These are phyloP conservation scores for Pelargonium exstipulatum DNA, from an alignment of 441 rosid species.

Conservation along the genomic window DNA sequence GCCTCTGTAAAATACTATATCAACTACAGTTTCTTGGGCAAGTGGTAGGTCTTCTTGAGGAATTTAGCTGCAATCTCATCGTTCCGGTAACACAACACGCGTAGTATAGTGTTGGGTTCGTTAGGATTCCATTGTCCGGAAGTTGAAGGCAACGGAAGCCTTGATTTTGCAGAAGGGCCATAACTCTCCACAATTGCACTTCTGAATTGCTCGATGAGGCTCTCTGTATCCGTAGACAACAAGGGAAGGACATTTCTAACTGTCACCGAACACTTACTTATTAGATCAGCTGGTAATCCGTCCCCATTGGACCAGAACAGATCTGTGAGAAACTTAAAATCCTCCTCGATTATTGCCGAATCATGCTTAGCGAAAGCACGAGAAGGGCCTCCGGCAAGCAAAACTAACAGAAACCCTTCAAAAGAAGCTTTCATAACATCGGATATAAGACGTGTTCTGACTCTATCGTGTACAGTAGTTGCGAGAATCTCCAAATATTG, in stretches of 20 bases:
- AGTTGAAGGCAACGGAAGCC: slow-evolving; percentile 63
- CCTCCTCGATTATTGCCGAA: slow-evolving; percentile 45
- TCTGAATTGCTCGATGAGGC: slow-evolving; percentile 48
- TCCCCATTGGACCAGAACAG: slow-evolving; percentile 81
- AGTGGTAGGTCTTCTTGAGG: slow-evolving; percentile 59
- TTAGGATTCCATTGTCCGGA: slow-evolving; percentile 62
- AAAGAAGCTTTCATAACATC: slow-evolving; percentile 72
- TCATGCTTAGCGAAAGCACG: slow-evolving; percentile 51
- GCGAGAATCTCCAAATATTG: slow-evolving; percentile 52
- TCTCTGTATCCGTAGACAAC: slow-evolving; percentile 38
- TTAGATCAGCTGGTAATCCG: slow-evolving; percentile 60
- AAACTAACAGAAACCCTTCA: slow-evolving; percentile 55
- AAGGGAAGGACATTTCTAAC: slow-evolving; percentile 51
- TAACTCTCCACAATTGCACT: slow-evolving; percentile 36
- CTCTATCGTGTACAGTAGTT: slow-evolving; percentile 51
- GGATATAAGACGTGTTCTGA: slow-evolving; percentile 52
- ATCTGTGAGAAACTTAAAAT: slow-evolving; percentile 52
- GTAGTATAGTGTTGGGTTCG: slow-evolving; percentile 55
- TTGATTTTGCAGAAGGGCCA: slow-evolving; percentile 49
- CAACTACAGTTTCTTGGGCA: slow-evolving; percentile 65
- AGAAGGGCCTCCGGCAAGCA: slow-evolving; percentile 68
- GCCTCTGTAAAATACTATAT: slow-evolving; percentile 5
- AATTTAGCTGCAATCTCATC: slow-evolving; percentile 58
- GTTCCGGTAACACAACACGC: slow-evolving; percentile 55
- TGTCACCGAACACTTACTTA: slow-evolving; percentile 44